Evolutionary conservation across 73 alveolate genomes (phyloP), one percentile per base, ranked within the genome.

Genomic region (Durusdinium trenchii): DNA sequence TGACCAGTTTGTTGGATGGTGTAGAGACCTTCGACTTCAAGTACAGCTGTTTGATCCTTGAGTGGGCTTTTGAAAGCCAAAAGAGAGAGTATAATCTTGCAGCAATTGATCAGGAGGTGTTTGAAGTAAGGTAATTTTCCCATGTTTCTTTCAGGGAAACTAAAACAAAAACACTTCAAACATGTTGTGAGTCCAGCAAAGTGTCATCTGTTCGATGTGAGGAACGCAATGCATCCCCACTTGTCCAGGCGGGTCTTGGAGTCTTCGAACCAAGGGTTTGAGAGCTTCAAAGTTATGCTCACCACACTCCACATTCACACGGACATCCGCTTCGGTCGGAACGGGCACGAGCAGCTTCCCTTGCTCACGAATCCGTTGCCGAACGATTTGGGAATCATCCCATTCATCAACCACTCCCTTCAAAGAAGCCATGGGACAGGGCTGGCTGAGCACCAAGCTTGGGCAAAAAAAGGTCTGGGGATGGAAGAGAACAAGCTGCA

Each of bases 1-100:
- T 35, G 51, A 71, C 14, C 30, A 18, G 35, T 35, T 35, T 1
- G 35, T 28, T 71, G 51, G 10, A 6, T 1, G 84, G 84, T 3
- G 30, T 4, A 1, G 50, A 28, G 20, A 71, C 6, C 51, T 71
- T 71, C 50, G 32, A 18, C 84, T 2, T 71, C 42, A 71, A 4
- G 50, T 71, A 71, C 42, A 71, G 84, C 84, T 71, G 16, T 28
- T 71, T 71, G 51, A 71, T 71, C 84, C 84, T 71, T 36, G 50
- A 6, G 1, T 35, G 14, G 9, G 16, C 36, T 10, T 2, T 5
- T 47, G 84, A 71, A 35, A 10, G 84, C 38, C 23, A 64, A 64
- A 35, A 7, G 23, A 57, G 30, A 64, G 45, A 64, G 6, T 42
- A 64, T 20, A 64, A n/a, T n/a, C n/a, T n/a, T n/a, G n/a, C n/a